Evolutionary conservation across 2,329 filamentous ascomycete genomes (phyloP).

Genomic region (Fonsecaea pugnacius): DNA sequence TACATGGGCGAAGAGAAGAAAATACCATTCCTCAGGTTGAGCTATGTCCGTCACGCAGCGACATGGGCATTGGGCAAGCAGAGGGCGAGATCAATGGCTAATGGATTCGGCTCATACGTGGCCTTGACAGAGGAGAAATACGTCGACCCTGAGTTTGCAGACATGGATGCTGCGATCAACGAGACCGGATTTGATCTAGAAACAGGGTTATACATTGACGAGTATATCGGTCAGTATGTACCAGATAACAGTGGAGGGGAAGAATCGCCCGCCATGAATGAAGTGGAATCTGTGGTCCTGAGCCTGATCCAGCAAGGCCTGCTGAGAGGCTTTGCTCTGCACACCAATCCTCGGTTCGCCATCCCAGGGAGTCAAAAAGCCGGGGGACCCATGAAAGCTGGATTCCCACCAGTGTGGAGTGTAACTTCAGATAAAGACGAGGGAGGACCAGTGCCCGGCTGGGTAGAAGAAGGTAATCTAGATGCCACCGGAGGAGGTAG

Average conservation of each 20-base stretch:
- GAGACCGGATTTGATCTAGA: conserved; percentile 34
- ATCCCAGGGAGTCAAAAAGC: conserved; percentile 72
- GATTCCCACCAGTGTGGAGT: conserved; percentile 76
- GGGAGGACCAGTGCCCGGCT: conserved; percentile 70
- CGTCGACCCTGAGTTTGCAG: conserved; percentile 48
- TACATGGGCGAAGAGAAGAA: conserved; percentile 62
- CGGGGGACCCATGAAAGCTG: conserved; percentile 67
- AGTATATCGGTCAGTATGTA: conserved; percentile 28
- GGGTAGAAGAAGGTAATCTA: conserved; percentile 61
- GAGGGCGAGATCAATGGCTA: conserved; percentile 15
- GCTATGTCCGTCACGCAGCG: conserved; percentile 68
- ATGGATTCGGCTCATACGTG: conserved; percentile 38
- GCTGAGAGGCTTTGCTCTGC: conserved; percentile 81
- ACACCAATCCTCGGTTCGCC: conserved; percentile 75
- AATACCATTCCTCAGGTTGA: conserved; percentile 75
- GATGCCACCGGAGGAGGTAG: conserved; percentile 34
- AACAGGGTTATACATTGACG: conserved; percentile 32
- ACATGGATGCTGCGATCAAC: conserved; percentile 39
- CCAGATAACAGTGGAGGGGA: conserved; percentile 6
- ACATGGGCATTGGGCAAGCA: conserved; percentile 49
- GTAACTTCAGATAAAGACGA: conserved; percentile 66
- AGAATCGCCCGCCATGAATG: conserved; percentile 53
- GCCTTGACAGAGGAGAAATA: conserved; percentile 22
- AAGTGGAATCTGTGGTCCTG: conserved; percentile 77
- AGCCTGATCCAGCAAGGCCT: conserved; percentile 79